Evolutionary conservation across 2,329 filamentous ascomycete species (phyloP).

Genomic region (Periconia sp.): DNA sequence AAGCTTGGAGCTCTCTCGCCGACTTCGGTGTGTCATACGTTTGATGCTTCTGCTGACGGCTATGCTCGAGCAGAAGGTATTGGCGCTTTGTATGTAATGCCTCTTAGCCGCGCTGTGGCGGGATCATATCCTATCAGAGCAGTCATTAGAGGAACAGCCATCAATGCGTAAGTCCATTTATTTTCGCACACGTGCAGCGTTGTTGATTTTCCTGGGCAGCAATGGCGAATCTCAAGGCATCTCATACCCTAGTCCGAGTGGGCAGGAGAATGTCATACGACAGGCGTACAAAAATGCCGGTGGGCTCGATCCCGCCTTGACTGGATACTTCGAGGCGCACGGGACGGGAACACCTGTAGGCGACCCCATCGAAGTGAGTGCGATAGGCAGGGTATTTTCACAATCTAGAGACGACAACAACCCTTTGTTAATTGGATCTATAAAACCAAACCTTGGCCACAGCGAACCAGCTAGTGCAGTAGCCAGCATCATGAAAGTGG

Average conservation of each 20-base stretch:
- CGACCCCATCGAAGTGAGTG: constrained; percentile 28
- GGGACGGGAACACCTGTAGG: constrained; percentile 34
- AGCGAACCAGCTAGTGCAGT: constrained; percentile 29
- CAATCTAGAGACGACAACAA: not conserved
- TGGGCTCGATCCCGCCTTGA: constrained; percentile 3
- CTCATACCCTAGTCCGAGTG: constrained; percentile 14
- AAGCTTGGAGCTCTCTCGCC: constrained; percentile 23
- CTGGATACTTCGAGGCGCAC: constrained; percentile 23
- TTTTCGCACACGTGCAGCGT: not conserved
- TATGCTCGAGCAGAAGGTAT: constrained; percentile 26
- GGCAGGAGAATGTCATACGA: constrained; percentile 22
- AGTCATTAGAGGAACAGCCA: constrained; percentile 14
- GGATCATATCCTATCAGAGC: constrained; percentile 16
- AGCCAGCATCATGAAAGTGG: constrained; percentile 29
- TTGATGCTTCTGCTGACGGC: constrained; percentile 25
- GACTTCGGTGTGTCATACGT: constrained; percentile 18
- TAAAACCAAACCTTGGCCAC: constrained; percentile 39
- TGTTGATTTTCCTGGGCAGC: not conserved
- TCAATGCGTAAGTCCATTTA: constrained; percentile 12
- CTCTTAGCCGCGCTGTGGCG: constrained; percentile 3
- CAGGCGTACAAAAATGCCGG: constrained; percentile 18
- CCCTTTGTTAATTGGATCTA: constrained; percentile 1
- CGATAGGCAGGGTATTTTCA: constrained; percentile 14
- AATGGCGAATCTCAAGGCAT: constrained; percentile 19
- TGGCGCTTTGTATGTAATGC: constrained; percentile 18